A percentile compares a stretch with the other conserved stretches of the same genome.
Conservation (phyloP, 805 yeast genomes). For the Spathaspora passalidarum region DNA sequence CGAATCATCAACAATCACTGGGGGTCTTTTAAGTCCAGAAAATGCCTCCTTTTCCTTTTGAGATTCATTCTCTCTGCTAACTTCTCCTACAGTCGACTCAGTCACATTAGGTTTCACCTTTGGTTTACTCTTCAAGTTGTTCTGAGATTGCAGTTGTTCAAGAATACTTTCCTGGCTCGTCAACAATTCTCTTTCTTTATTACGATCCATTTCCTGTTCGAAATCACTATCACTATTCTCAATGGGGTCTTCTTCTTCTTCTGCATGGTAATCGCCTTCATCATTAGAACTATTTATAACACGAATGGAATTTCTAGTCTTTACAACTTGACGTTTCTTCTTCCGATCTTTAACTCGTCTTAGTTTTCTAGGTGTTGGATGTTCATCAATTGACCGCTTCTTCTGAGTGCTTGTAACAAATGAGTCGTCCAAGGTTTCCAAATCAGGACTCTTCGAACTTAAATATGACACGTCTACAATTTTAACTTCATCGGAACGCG, state of each 20-base stretch:
- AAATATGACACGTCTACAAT: too few species aligned
- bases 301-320: slow-evolving; percentile 5
- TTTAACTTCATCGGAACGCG: too few species aligned
- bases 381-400: neutral
- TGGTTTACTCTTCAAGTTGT: neutral
- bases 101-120: neutral
- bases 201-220: neutral
- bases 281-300: slow-evolving; percentile 3
- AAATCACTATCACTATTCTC: slow-evolving; percentile 1
- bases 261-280: slow-evolving; percentile 3
- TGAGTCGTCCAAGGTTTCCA: too few species aligned
- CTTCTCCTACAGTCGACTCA: neutral
- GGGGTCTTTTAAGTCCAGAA: too few species aligned
- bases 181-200: neutral
- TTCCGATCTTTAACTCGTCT: neutral
- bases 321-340: neutral
- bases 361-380: neutral
- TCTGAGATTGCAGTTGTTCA: too few species aligned
- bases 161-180: neutral
- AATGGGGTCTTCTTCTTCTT: neutral
- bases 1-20: too few species aligned
- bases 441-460: too few species aligned
- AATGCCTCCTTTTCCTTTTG: too few species aligned
- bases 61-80: neutral
- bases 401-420: too few species aligned